These are phyloP conservation scores for Leccinum insigne DNA, from an alignment of 1,284 basidiomycete genomes.

Conservation along the genomic window DNA sequence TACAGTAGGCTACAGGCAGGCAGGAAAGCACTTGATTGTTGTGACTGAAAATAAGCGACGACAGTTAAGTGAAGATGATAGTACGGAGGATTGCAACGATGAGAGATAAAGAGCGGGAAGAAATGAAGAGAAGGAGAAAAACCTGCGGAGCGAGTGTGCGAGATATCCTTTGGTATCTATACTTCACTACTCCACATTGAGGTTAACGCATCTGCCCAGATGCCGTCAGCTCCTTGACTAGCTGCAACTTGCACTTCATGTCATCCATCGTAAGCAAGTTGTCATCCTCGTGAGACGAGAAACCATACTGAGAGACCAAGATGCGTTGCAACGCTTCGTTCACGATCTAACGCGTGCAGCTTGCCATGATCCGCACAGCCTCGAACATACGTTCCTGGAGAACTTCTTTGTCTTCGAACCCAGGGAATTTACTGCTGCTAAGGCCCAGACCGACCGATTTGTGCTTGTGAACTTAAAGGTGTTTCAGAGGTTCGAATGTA, in stretches of 20 bases:
- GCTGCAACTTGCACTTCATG: constrained; percentile 24
- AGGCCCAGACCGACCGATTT: constrained; percentile 75
- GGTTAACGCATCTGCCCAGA: constrained; percentile 26
- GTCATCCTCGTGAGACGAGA: constrained; percentile 43
- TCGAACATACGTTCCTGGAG: constrained; percentile 55
- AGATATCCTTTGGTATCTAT: no score
- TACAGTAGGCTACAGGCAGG: no score
- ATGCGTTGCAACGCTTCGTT: constrained; percentile 57
- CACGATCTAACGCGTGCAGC: constrained; percentile 51
- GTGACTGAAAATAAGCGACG: no score
- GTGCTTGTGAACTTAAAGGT: constrained; percentile 55
- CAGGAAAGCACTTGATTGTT: no score
- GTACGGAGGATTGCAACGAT: no score
- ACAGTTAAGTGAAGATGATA: no score
- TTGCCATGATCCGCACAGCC: constrained; percentile 25
- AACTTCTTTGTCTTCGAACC: constrained; percentile 57
- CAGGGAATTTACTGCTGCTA: constrained; percentile 68
- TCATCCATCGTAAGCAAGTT: constrained; percentile 12
- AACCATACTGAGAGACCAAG: constrained; percentile 73
- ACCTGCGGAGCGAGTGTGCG: no score
- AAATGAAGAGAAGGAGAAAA: no score
- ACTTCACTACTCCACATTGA: no score
- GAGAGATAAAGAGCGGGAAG: no score
- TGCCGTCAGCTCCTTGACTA: constrained; percentile 20
- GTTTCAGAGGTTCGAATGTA: constrained; percentile 37